phyloP scores from a whole-genome alignment of 352 stramenopile genomes.

The Globisporangium polare region DNA sequence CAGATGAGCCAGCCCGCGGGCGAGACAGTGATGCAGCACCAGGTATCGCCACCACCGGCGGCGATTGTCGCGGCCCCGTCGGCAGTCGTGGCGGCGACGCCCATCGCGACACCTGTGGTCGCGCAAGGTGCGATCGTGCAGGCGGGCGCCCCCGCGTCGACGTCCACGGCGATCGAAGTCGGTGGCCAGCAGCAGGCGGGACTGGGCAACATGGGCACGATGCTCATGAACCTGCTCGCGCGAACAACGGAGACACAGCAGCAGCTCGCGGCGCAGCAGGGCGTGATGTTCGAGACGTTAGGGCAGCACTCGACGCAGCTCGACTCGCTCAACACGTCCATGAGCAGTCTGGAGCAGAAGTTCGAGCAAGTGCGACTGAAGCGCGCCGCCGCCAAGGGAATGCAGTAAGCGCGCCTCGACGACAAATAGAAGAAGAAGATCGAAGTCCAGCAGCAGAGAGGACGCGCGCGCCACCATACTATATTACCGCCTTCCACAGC shows the following conservation, averaged over 20 bases:
- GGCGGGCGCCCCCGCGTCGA: conserved; percentile 27
- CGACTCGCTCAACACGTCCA: conserved; percentile 66
- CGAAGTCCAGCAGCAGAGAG: conserved; percentile 1
- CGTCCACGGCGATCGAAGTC: conserved; percentile 61
- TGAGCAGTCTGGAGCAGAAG: conserved; percentile 70
- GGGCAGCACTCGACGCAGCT: conserved; percentile 80
- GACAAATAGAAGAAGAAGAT: conserved; percentile 6
- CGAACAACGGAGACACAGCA: conserved; percentile 84
- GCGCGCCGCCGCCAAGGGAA: conserved; percentile 15
- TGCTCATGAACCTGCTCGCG: conserved; percentile 86
- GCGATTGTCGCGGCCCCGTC: conserved; percentile 2
- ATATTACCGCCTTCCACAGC: conserved; percentile 11
- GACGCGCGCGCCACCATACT: neutral
- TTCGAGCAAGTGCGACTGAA: conserved; percentile 80
- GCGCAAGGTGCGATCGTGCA: conserved; percentile 44
- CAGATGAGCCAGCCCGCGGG: conserved; percentile 36
- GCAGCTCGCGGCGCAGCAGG: conserved; percentile 78
- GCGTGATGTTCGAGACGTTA: conserved; percentile 86
- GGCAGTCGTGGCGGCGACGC: conserved; percentile 19
- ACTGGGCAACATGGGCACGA: conserved; percentile 83
- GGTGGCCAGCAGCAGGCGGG: conserved; percentile 52
- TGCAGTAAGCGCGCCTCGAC: conserved; percentile 3
- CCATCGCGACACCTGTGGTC: conserved; percentile 15
- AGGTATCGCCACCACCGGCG: conserved; percentile 17
- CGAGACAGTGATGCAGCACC: conserved; percentile 54